Conservation (phyloP, 148 eudicot species). For the Gaultheria prostrata region DNA sequence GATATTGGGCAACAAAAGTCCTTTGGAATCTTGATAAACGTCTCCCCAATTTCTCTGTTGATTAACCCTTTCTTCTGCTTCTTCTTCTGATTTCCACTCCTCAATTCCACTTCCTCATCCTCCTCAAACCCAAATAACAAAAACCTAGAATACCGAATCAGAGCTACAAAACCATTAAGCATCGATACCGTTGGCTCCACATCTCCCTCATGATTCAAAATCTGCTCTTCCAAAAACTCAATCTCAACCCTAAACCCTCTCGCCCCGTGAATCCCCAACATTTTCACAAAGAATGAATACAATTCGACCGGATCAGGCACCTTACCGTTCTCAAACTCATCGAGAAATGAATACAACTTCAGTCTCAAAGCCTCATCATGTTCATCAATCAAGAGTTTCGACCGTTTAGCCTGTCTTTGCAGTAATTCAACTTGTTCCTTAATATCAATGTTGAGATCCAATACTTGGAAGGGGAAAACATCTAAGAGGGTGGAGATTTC, state of each 20-base stretch:
- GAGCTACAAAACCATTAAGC: slow-evolving; percentile 68
- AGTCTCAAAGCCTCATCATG: slow-evolving; percentile 57
- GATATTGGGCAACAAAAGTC: slow-evolving; percentile 86
- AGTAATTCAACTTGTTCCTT: slow-evolving; percentile 70
- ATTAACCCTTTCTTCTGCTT: slow-evolving; percentile 45
- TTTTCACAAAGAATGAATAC: slow-evolving; percentile 47
- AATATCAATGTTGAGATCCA: slow-evolving; percentile 57
- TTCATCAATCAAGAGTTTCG: slow-evolving; percentile 51
- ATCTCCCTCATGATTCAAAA: slow-evolving; percentile 69
- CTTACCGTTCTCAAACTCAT: slow-evolving; percentile 50
- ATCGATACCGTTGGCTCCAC: slow-evolving; percentile 62
- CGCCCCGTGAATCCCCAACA: slow-evolving; percentile 47
- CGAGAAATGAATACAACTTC: slow-evolving; percentile 44
- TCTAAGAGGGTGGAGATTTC: slow-evolving; percentile 77
- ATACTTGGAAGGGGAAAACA: slow-evolving; percentile 61
- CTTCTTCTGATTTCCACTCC: slow-evolving; percentile 31
- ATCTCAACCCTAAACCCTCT: slow-evolving; percentile 58
- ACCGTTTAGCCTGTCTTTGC: slow-evolving; percentile 52
- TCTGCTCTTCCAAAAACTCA: slow-evolving; percentile 89
- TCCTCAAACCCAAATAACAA: slow-evolving; percentile 70
- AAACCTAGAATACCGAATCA: slow-evolving; percentile 67
- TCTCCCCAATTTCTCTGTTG: slow-evolving; percentile 51
- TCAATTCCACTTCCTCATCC: slow-evolving; percentile 55
- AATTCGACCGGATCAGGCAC: slow-evolving; percentile 41
- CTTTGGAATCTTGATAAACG: slow-evolving; percentile 56